phyloP scores from a whole-genome alignment of 73 alveolate species.

The Stentor roeselii region DNA sequence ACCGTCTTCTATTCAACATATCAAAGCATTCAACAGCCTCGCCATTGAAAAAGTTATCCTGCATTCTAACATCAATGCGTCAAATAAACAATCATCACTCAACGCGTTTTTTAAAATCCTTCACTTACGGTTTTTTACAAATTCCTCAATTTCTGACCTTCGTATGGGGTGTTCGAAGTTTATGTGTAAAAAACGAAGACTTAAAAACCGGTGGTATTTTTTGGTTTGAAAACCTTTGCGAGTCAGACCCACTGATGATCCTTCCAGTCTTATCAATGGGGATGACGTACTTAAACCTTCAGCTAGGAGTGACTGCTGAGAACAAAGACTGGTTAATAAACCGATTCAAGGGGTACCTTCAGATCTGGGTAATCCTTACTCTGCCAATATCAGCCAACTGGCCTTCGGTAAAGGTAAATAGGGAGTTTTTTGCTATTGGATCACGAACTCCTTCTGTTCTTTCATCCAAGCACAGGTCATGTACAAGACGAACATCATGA shows the following conservation, averaged over 20 bases:
- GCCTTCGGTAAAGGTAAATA: constrained; percentile 51
- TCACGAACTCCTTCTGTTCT: constrained; percentile 46
- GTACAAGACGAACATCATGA: constrained; percentile 39
- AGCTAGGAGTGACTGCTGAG: constrained; percentile 65
- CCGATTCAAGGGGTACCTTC: constrained; percentile 56
- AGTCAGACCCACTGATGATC: constrained; percentile 65
- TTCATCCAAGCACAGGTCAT: constrained; percentile 29
- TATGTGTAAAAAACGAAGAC: constrained; percentile 49
- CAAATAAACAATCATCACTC: background rate
- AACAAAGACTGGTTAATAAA: constrained; percentile 70
- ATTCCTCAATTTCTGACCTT: constrained; percentile 59
- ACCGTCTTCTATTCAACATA: background rate
- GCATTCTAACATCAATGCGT: background rate
- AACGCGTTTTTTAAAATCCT: background rate
- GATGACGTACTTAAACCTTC: constrained; percentile 55
- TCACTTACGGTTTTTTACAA: constrained; percentile 22
- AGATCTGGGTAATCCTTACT: constrained; percentile 51
- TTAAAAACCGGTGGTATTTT: constrained; percentile 51
- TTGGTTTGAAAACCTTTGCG: constrained; percentile 61
- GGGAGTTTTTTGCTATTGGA: constrained; percentile 67
- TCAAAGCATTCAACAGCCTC: background rate
- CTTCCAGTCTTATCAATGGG: constrained; percentile 53
- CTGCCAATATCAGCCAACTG: constrained; percentile 61
- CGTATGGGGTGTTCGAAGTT: constrained; percentile 58
- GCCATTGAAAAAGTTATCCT: background rate